Conservation (phyloP, 371 early-diverging fungal species). For the Mucor irregularis region DNA sequence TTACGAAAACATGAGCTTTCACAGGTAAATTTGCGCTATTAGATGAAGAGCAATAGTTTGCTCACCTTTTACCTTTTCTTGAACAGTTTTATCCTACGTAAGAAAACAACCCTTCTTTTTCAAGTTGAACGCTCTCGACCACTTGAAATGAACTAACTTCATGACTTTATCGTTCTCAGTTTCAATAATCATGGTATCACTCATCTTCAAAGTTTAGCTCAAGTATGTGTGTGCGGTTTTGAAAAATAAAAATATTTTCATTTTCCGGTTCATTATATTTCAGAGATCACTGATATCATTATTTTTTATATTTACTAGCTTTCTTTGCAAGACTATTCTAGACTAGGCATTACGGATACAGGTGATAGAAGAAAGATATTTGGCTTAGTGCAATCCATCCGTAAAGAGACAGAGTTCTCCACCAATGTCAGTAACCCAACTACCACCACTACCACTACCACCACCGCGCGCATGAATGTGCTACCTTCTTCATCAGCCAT, state of each 20-base stretch:
- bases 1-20: constrained; percentile 34
- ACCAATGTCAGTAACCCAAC: background rate
- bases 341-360: constrained; percentile 74
- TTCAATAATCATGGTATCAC: constrained; percentile 64
- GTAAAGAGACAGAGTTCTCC: constrained; percentile 33
- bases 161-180: constrained; percentile 30
- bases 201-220: constrained; percentile 55
- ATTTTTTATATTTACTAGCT: constrained; percentile 42
- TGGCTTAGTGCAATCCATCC: constrained; percentile 61
- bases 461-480: constrained; percentile 10
- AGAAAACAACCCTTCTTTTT: background rate
- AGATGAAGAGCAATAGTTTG: background rate
- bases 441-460: too few species aligned
- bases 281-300: too few species aligned
- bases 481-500: constrained; percentile 21
- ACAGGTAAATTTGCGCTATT: constrained; percentile 14
- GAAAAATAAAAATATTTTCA: background rate
- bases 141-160: background rate
- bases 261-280: background rate
- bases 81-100: constrained; percentile 30
- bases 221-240: constrained; percentile 50
- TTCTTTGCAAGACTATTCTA: constrained; percentile 82
- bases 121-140: too few species aligned
- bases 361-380: constrained; percentile 78
- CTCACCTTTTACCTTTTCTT: background rate